Conservation (phyloP, 306 rosid genomes). For the Dryas alaskensis region DNA sequence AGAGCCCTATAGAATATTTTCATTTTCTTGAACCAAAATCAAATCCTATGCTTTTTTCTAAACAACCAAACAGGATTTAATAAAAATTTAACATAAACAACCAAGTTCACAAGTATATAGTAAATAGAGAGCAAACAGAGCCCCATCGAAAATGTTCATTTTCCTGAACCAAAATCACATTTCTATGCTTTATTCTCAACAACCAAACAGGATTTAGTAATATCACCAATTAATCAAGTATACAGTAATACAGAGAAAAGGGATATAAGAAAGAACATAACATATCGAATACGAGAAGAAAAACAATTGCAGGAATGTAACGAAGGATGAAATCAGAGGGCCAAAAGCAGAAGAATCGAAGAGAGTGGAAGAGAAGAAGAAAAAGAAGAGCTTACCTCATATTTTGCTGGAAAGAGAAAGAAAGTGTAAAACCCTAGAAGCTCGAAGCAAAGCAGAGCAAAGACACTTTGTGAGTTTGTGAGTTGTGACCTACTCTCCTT, state of each 20-base stretch:
- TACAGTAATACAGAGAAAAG: not conserved
- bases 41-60: not conserved
- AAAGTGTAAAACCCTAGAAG: conserved; percentile 21
- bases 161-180: not conserved
- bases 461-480: not conserved
- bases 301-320: too few relatives aligned
- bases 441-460: not conserved
- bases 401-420: not conserved
- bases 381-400: conserved; percentile 6
- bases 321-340: not conserved
- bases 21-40: not conserved
- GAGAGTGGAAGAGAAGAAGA: not conserved
- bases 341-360: not conserved
- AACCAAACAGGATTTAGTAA: not conserved
- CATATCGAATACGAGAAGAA: not conserved
- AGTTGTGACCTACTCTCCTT: not conserved
- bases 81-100: not conserved
- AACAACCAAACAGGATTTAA: not conserved
- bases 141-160: not conserved
- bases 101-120: not conserved
- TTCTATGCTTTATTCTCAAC: not conserved
- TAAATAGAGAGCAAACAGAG: not conserved
- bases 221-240: not conserved
- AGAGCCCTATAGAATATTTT: not conserved
- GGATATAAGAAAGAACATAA: not conserved